Percentiles rank a stretch among this genome's conserved stretches.
phyloP scores from a whole-genome alignment of 176 grass and related monocot genomes.

The Juncus effusus region DNA sequence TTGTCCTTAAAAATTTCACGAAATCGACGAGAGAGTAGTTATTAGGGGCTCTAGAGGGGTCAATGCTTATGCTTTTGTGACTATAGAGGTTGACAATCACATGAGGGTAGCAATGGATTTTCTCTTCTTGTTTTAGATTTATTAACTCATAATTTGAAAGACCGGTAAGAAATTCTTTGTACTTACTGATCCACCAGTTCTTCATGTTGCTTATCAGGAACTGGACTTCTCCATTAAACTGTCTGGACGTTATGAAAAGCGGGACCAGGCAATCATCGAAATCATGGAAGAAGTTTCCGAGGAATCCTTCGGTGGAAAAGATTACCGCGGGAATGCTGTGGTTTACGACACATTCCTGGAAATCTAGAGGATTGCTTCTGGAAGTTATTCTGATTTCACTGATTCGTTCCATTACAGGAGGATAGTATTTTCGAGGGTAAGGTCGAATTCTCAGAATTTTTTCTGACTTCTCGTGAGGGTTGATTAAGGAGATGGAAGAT shows the following conservation, averaged over 20 bases:
- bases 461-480: slow-evolving; percentile 25
- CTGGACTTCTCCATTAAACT: slow-evolving; percentile 67
- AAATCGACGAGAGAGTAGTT: slow-evolving; percentile 52
- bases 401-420: slow-evolving; percentile 48
- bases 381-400: slow-evolving; percentile 45
- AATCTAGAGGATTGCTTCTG: not conserved
- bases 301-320: slow-evolving; percentile 48
- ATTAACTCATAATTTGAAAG: slow-evolving; percentile 51
- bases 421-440: slow-evolving; percentile 64
- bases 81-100: slow-evolving; percentile 53
- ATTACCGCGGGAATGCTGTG: slow-evolving; percentile 46
- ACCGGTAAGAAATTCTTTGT: slow-evolving; percentile 37
- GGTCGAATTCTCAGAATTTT: slow-evolving; percentile 61
- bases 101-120: slow-evolving; percentile 64
- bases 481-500: slow-evolving; percentile 22
- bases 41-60: slow-evolving; percentile 36
- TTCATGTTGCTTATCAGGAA: slow-evolving; percentile 41
- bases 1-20: slow-evolving; percentile 43
- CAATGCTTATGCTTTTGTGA: slow-evolving; percentile 60
- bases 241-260: slow-evolving; percentile 51
- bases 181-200: slow-evolving; percentile 59
- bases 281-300: slow-evolving; percentile 62
- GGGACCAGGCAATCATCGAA: slow-evolving; percentile 72
- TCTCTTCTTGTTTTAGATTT: slow-evolving; percentile 50
- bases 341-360: slow-evolving; percentile 43